phyloP scores from a whole-genome alignment of 2,329 filamentous ascomycete genomes.

The Xylaria sp. region DNA sequence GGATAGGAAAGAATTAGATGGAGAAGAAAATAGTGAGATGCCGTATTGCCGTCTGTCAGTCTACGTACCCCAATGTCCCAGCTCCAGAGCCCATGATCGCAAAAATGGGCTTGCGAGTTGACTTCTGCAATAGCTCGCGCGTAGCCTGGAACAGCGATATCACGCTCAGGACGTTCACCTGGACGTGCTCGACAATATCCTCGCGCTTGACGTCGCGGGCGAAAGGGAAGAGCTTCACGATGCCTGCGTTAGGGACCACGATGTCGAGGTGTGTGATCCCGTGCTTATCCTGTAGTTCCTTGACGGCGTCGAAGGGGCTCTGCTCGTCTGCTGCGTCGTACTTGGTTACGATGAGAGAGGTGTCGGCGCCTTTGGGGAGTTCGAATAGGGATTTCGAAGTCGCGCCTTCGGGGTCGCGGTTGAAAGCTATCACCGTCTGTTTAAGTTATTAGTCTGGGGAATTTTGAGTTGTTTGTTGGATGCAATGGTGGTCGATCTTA shows the following conservation, averaged over 20 bases:
- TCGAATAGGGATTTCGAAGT: slow-evolving; percentile 40
- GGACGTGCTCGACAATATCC: slow-evolving; percentile 47
- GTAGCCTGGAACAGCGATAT: slow-evolving; percentile 53
- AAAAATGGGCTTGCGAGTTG: slow-evolving; percentile 43
- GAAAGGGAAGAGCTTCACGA: slow-evolving; percentile 41
- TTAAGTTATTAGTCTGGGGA: neutral
- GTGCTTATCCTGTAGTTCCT: slow-evolving; percentile 39
- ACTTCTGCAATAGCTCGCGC: slow-evolving; percentile 45
- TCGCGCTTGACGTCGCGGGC: slow-evolving; percentile 43
- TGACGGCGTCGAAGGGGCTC: slow-evolving; percentile 43
- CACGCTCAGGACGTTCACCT: slow-evolving; percentile 51
- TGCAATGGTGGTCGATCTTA: neutral
- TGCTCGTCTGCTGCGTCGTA: slow-evolving; percentile 47
- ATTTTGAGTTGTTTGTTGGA: neutral
- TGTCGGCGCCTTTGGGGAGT: slow-evolving; percentile 45
- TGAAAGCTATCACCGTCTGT: slow-evolving; percentile 48
- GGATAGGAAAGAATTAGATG: neutral
- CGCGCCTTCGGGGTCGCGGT: slow-evolving; percentile 41
- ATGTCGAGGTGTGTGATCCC: slow-evolving; percentile 53
- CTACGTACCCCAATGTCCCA: slow-evolving; percentile 25
- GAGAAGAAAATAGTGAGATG: neutral
- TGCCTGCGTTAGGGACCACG: slow-evolving; percentile 59
- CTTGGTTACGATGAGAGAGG: slow-evolving; percentile 48
- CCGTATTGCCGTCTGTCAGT: neutral
- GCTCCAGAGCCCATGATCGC: slow-evolving; percentile 45